Base-by-base conservation (phyloP, 139 green algal genomes). In the Chlamydomonas applanata region DNA sequence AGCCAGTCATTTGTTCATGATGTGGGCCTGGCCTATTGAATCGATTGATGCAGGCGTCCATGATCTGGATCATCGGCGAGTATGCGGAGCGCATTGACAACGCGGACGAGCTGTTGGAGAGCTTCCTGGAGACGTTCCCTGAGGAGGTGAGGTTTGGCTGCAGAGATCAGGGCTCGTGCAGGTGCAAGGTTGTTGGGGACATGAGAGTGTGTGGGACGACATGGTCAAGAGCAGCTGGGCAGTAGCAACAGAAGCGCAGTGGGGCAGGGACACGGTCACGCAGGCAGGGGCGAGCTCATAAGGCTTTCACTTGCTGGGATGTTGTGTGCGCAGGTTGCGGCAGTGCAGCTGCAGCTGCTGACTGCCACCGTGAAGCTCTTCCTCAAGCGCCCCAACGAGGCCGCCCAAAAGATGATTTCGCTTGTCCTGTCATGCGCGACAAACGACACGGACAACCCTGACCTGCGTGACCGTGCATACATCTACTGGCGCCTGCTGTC, bases 21-120 rank as follows among this genome's bases (percentile, higher is more conserved):
- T 49, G 40, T 49, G 40, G 40, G 16, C 57, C 57, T 65, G 57
- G 16, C 57, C 57, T 19, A 16, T 17, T n/a, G n/a, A n/a, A n/a
- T 63, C 17, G 54, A 13, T 63, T 69, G 30, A 5, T 19, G 4
- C 65, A 72, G 65, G 67, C 60, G 2, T 67, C 60, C 36, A 69
- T 77, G 72, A 74, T 97, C 24, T 98, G 93, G 96, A 98, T 99
- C 85, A 97, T 99, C 72, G 96, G 96, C 4, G 96, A 99, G 90
- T 99, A 99, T 78, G 96, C 96, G 1, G 94, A 98, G 81, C 90
- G 96, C 69, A 99, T 99, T 63, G 96, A 99, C 85, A 98, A 98
- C 79, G 95, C 95, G 1, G 94, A 97, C 65, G 96, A 99, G 84
- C 91, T 99, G 77, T 87, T 99, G 59, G 93, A 97, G 75, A 83